Base-by-base conservation (phyloP, 1,139 yeast species). In the Zygotorulaspora mrakii region DNA sequence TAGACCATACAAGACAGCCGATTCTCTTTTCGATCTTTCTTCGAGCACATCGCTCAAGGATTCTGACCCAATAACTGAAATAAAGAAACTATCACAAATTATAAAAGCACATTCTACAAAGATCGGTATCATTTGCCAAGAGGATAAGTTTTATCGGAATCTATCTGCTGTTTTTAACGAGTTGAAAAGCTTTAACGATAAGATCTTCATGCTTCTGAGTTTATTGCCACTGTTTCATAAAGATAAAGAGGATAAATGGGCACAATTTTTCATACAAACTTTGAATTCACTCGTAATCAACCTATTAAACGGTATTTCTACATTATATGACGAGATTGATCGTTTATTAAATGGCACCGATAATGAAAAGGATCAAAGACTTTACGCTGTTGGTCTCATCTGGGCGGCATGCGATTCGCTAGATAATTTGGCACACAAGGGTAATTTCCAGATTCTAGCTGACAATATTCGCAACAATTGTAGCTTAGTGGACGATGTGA, bases 51-150 rank as follows among this genome's bases (percentile, higher is more conserved):
- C 47, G 18, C 45, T 60, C 23, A 31, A 50, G 31, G 55, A 52
- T 25, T 56, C 65, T 2, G 52, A 53, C 10, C 82, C 87, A 9
- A 54, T 76, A 16, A 67, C 64, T 11, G 94, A 85, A 52, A 56
- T 84, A 18, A 60, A 57, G 8, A 86, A 85, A 55, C 60, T 82
- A 10, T 61, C 77, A 23, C 69, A 73, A 42, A 65, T 86, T 31
- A 68, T 82, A n/a, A 78, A 73, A 59, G 91, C 95, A 1, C 89
- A 84, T 58, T 70, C 82, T 1, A 85, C 95, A 2, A 85, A 84
- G 59, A 69, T 83, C 2, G 95, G 94, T 4, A 77, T 86, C 28
- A 74, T 86, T 1, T 82, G 79, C 62, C 77, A 79, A 51, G 84
- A 88, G 1, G 54, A 48, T 6, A 58, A 53, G 25, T 47, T 57